These are phyloP conservation scores for Austroboletus niveus DNA, from an alignment of 1,284 basidiomycete species.

Conservation along the genomic window DNA sequence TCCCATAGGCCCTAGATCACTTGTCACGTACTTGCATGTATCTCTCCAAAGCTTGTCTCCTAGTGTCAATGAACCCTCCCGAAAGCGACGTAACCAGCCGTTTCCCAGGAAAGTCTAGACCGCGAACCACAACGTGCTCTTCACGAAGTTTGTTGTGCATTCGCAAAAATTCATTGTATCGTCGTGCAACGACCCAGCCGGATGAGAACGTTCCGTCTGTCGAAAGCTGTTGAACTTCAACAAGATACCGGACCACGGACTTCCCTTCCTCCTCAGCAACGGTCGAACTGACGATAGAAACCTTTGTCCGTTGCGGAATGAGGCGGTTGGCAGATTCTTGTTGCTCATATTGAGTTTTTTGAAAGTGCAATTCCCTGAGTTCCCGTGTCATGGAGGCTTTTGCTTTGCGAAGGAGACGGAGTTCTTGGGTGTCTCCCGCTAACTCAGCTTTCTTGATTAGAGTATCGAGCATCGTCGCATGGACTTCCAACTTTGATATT, in stretches of 20 bases:
- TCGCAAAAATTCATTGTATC: constrained; percentile 93
- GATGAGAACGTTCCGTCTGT: constrained; percentile 71
- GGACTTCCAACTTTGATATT: constrained; percentile 73
- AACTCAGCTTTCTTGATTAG: constrained; percentile 93
- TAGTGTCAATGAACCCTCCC: constrained; percentile 80
- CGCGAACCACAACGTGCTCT: constrained; percentile 61
- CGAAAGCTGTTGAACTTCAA: constrained; percentile 87
- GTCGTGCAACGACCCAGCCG: constrained; percentile 88
- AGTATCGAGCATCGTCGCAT: constrained; percentile 80
- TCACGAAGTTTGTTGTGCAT: constrained; percentile 86
- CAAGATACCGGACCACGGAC: constrained; percentile 88
- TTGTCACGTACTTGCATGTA: constrained; percentile 77
- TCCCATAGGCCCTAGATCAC: background rate
- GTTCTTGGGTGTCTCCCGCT: constrained; percentile 85
- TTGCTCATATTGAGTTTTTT: constrained; percentile 87
- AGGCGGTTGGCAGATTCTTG: constrained; percentile 86
- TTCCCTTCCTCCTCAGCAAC: constrained; percentile 81
- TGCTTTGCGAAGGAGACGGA: constrained; percentile 78
- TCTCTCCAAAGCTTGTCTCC: constrained; percentile 78
- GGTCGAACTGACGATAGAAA: constrained; percentile 76
- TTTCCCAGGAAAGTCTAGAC: constrained; percentile 88
- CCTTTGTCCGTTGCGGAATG: constrained; percentile 74
- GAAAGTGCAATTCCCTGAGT: constrained; percentile 80
- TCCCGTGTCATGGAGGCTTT: constrained; percentile 81
- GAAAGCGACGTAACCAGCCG: constrained; percentile 81